Base-by-base conservation (phyloP, 768 basidiomycete species). In the Xerocomus brunneocitrinus region DNA sequence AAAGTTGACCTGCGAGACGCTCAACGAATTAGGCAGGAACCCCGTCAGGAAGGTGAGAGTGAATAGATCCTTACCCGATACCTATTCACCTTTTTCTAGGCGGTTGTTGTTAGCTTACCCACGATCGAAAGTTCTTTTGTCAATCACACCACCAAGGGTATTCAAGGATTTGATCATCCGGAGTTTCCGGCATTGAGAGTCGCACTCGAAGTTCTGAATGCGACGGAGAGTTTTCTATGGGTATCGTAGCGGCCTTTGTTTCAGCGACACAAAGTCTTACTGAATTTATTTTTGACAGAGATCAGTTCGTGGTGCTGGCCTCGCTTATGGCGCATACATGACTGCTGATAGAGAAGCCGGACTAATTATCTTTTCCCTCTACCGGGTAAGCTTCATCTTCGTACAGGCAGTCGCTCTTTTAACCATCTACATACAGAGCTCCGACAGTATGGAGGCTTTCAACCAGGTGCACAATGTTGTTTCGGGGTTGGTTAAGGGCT, bases 151-250 rank as follows among this genome's bases (percentile, higher is more conserved):
- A 79, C 89, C 0, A 91, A 86, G 65, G 84, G 87, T 28, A 85
- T 94, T 36, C 75, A 78, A 64, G 89, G 91, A 25, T 94, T 87
- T 67, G 71, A 82, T 50, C 86, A 95, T 64, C 82, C 85, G 6
- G 91, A 95, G 55, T 85, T 85, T 61, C 86, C 95, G 3, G 87
- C 86, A n/a, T 71, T 95, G 27, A 80, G 85, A 22, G 80, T 98
- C n/a, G 85, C 94, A 4, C 71, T 84, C 2, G 89, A 95, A 59
- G 83, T 93, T 14, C 74, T 99, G 47, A 97, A 97, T 60, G 95
- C 92, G 12, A 84, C 91, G 9, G 97, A 98, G 74, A 89, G 91
- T 58, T 97, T 86, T 67, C 81, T 98, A 52, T 98, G 95, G 95
- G 90, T 91, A 69, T 35, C 68, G 55, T 50, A 19, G 30, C 36